phyloP scores from a whole-genome alignment of 805 yeast species.

The Pichia kluyveri region DNA sequence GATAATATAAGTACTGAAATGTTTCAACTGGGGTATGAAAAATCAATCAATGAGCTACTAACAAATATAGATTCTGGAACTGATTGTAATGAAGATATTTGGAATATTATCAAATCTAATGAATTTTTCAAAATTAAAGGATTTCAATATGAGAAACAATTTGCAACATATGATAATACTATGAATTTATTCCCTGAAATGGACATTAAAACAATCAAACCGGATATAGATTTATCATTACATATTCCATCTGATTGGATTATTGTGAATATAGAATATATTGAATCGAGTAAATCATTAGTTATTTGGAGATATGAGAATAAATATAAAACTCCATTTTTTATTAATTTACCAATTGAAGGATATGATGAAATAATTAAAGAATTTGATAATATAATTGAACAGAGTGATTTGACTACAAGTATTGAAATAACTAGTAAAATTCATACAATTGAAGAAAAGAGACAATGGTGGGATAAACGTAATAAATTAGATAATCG shows the following conservation, averaged over 20 bases:
- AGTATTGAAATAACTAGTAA: conserved; percentile 40
- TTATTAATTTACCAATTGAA: conserved; percentile 49
- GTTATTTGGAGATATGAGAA: conserved; percentile 26
- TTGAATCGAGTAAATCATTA: conserved; percentile 49
- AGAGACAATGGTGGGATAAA: conserved; percentile 70
- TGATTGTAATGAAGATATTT: neutral
- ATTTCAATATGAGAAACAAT: conserved; percentile 6
- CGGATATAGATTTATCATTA: neutral
- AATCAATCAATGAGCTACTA: neutral
- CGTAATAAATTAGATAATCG: conserved; percentile 54
- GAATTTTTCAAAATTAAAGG: neutral
- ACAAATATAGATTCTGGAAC: no score
- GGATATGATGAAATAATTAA: conserved; percentile 36
- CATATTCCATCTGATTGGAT: conserved; percentile 44
- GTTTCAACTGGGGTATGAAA: neutral
- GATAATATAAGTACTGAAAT: neutral
- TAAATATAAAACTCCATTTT: conserved; percentile 21
- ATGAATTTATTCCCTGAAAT: conserved; percentile 9
- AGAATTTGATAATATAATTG: conserved; percentile 44
- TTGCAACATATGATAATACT: conserved; percentile 15
- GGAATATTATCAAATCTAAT: neutral
- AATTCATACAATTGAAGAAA: conserved; percentile 48
- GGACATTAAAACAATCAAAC: neutral
- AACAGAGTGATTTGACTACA: conserved; percentile 54
- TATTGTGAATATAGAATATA: conserved; percentile 52